phyloP scores from a whole-genome alignment of 2,329 filamentous ascomycete species.

The Sporothrix luriei region DNA sequence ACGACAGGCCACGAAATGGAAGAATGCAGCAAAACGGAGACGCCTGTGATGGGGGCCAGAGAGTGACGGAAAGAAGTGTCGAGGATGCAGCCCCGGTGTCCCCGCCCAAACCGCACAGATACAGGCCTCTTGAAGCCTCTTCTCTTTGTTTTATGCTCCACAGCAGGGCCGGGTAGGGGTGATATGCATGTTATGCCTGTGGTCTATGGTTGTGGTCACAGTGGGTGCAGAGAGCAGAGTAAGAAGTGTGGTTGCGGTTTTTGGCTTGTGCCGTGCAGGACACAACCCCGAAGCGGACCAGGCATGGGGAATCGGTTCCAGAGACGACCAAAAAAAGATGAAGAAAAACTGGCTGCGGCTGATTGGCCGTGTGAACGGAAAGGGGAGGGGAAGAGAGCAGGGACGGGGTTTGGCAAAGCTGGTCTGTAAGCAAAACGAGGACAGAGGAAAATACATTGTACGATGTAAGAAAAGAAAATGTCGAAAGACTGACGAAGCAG shows the following conservation, averaged over 20 bases:
- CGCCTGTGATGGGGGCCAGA: not conserved
- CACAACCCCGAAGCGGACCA: not conserved
- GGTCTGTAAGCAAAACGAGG: not conserved
- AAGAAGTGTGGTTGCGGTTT: slow-evolving; percentile 22
- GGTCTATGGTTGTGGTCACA: not conserved
- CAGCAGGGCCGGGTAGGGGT: slow-evolving; percentile 10
- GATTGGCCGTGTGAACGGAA: slow-evolving; percentile 26
- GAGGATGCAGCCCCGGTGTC: slow-evolving; percentile 24
- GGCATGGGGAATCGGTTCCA: slow-evolving; percentile 28
- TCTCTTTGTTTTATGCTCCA: not conserved
- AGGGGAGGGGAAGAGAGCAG: slow-evolving; percentile 25
- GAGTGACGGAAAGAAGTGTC: not conserved
- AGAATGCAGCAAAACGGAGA: not conserved
- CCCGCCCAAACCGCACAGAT: slow-evolving; percentile 34
- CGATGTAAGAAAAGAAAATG: not conserved
- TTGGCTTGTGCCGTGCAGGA: slow-evolving; percentile 32
- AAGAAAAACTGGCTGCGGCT: slow-evolving; percentile 18
- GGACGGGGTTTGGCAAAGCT: slow-evolving; percentile 15
- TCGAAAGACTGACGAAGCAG: not conserved
- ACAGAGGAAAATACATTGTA: not conserved
- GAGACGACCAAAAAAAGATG: not conserved
- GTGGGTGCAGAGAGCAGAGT: not conserved
- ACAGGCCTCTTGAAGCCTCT: slow-evolving; percentile 11
- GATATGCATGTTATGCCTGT: not conserved
- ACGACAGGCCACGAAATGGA: slow-evolving; percentile 23